Base-by-base conservation (phyloP, 371 early-diverging fungal species). In the Synchytrium microbalum region DNA sequence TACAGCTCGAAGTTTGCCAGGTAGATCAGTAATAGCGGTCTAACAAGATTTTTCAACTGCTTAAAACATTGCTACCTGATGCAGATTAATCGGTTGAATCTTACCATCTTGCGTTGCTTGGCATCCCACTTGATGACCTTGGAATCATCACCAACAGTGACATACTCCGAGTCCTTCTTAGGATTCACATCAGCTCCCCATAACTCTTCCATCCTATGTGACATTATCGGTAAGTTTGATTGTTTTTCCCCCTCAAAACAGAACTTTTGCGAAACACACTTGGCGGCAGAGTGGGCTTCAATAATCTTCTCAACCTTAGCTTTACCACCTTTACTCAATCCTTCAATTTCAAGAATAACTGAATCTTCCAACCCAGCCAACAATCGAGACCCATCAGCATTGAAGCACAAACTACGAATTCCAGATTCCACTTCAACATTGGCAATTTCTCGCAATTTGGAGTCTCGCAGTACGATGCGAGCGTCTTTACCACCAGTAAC, bases 291-390 rank as follows among this genome's bases (percentile, higher is more conserved):
- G 24, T 55, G 56, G 8, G 56, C 56, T 28, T 8, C 56, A 8
- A 55, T 55, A 24, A 55, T 55, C 24, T 29, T 5, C 54, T 30
- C 30, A 5, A 25, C 24, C 13, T n/a, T 8, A 8, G n/a, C 8
- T 5, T 28, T 55, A 8, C 56, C 28, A 13, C 24, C 56, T 5
- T 55, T 26, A n/a, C 51, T 24, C 29, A 57, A 10, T 8, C 67
- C 67, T 29, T 32, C 61, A 24, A 71, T 31, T 51, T 71, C 69
- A 3, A 64, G 24, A 23, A 71, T 31, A 14, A 61, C 38, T 16
- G 72, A 71, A 52, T 70, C 73, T 56, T 69, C 70, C 2, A 69
- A 27, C 10, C 73, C 73, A 25, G 69, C 66, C 1, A 69, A 31
- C 3, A 70, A 13, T 8, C 26, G 53, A 23, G 24, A 24, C 1